Evolutionary conservation across 2,329 filamentous ascomycete species (phyloP), one percentile per base, ranked within the genome.

Genomic region (Bipolaris bicolor): DNA sequence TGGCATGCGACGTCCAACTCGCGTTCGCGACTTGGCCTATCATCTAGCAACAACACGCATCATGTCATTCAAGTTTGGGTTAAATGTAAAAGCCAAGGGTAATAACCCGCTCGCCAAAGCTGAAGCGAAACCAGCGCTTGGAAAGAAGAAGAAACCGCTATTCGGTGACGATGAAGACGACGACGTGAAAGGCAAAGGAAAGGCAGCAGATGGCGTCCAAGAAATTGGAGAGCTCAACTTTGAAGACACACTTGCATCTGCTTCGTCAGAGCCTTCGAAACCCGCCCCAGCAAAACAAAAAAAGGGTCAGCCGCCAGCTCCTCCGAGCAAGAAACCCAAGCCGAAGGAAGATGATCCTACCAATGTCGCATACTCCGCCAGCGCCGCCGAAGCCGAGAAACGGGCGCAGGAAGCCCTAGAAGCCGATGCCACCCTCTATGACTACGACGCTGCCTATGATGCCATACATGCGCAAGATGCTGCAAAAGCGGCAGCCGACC

Each of bases 361-460:
- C 6, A 66, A 63, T 29, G 71, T 77, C 70, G 88, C 86, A 65
- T 89, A 92, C 68, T 82, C 91, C 1, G 90, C 90, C 3, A 85
- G 86, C 66, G 79, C 85, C 1, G 80, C 88, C 31, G 80, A 86
- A 29, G 86, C 89, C 24, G 84, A 85, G 51, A 86, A 84, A 65
- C 83, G 89, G 65, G 84, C 86, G 36, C 81, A 87, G 61, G 85
- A 86, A 15, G 90, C 90, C 2, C 81, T 87, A 60, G 82, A 86
- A 57, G 72, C 89, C 7, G 91, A 95, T 68, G 80, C 90, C 1
- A 88, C 86, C 47, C 88, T 95, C 65, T 95, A 93, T 80, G 91
- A 95, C 77, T 96, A 95, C 78, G 91, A 96, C 73, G 84, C 84
- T 1, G 90, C 91, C 20, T 93, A 92, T 78, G 90, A 94, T 66